These are phyloP conservation scores for Chalciporus piperatus DNA, from an alignment of 768 basidiomycete genomes.

Conservation along the genomic window DNA sequence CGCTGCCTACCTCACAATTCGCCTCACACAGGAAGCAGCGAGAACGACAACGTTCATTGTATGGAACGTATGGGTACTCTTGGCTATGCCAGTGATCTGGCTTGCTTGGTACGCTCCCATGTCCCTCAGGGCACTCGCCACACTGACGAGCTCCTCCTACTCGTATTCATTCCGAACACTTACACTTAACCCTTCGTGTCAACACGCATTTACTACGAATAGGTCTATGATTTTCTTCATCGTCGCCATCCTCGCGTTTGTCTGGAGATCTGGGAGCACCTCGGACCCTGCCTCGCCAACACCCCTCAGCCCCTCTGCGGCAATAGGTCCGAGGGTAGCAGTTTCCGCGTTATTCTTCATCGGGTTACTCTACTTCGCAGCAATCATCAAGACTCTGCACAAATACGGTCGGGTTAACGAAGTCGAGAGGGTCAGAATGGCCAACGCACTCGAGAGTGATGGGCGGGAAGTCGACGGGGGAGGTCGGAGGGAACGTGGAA, in stretches of 20 bases:
- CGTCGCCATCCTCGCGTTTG: constrained; percentile 58
- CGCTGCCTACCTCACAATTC: neutral
- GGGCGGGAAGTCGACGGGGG: constrained; percentile 1
- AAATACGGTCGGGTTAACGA: constrained; percentile 44
- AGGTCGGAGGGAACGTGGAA: constrained; percentile 3
- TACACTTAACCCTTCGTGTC: neutral
- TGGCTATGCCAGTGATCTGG: constrained; percentile 68
- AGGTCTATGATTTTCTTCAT: constrained; percentile 71
- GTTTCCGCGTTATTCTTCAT: constrained; percentile 53
- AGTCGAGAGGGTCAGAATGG: neutral
- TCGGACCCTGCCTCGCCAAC: constrained; percentile 35
- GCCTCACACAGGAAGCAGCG: constrained; percentile 50
- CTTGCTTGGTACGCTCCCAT: constrained; percentile 53
- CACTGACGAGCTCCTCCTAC: neutral
- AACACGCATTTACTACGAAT: neutral
- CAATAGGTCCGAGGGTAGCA: constrained; percentile 51
- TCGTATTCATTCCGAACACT: neutral
- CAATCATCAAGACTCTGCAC: constrained; percentile 62
- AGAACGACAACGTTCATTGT: constrained; percentile 43
- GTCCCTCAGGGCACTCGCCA: neutral
- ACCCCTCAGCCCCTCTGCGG: constrained; percentile 37
- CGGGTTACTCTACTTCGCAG: constrained; percentile 57
- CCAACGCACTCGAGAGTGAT: neutral
- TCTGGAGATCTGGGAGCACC: constrained; percentile 61
- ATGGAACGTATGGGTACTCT: constrained; percentile 70